These are phyloP conservation scores for Exophiala oligosperma DNA, from an alignment of 2,329 filamentous ascomycete species.

Conservation along the genomic window DNA sequence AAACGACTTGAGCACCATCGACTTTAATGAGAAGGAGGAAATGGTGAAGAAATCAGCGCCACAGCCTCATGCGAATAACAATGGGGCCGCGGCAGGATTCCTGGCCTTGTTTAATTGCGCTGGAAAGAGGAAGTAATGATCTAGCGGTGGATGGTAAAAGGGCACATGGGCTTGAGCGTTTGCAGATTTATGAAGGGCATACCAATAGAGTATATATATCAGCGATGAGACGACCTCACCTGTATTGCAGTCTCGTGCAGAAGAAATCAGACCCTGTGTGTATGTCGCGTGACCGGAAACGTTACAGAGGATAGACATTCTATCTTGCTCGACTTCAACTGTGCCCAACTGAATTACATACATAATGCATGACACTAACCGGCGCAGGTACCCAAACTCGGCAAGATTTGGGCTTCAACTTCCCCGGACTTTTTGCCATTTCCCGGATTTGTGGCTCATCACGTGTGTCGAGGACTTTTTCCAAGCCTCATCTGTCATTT, in stretches of 20 bases:
- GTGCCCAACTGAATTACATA: background rate
- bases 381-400: background rate
- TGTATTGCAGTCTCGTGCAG: too few species aligned
- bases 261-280: too few species aligned
- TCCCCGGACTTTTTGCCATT: slow-evolving; percentile 3
- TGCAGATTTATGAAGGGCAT: too few species aligned
- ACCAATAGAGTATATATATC: too few species aligned
- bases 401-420: background rate
- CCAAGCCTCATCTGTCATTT: slow-evolving; percentile 1
- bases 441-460: background rate
- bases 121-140: slow-evolving; percentile 18
- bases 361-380: background rate
- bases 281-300: too few species aligned
- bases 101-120: slow-evolving; percentile 23
- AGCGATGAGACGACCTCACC: too few species aligned
- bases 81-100: slow-evolving; percentile 9
- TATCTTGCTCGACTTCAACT: too few species aligned
- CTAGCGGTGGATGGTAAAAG: background rate
- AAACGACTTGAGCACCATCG: slow-evolving; percentile 27
- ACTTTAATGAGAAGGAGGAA: slow-evolving; percentile 17
- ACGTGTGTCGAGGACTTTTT: background rate
- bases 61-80: background rate
- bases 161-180: background rate
- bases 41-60: background rate
- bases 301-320: too few species aligned